phyloP scores from a whole-genome alignment of 2,329 filamentous ascomycete genomes.

The Lizonia empirigonia region DNA sequence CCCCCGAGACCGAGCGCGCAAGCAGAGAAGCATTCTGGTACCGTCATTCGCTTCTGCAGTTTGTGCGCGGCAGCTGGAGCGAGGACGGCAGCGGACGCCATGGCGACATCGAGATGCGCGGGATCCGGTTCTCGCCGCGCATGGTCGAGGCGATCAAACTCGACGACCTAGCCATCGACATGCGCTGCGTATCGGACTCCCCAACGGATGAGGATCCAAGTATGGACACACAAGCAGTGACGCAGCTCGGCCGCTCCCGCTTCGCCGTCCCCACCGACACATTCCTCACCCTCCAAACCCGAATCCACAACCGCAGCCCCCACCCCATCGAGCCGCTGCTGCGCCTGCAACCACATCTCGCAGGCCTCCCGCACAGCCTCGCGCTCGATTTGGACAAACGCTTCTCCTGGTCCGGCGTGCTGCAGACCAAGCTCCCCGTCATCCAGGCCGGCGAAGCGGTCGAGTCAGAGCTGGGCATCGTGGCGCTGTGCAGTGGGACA shows the following conservation, averaged over 20 bases:
- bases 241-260: slow-evolving; percentile 52
- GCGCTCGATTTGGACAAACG: slow-evolving; percentile 83
- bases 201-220: slow-evolving; percentile 13
- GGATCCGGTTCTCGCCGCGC: slow-evolving; percentile 71
- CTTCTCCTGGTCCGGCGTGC: slow-evolving; percentile 80
- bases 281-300: slow-evolving; percentile 73
- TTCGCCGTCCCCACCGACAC: slow-evolving; percentile 61
- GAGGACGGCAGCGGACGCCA: slow-evolving; percentile 60
- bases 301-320: slow-evolving; percentile 73
- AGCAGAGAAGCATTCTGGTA: slow-evolving; percentile 91
- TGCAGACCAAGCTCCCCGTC: slow-evolving; percentile 74
- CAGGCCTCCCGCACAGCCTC: slow-evolving; percentile 71
- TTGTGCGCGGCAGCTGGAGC: slow-evolving; percentile 73
- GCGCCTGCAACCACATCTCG: slow-evolving; percentile 76
- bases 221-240: slow-evolving; percentile 15
- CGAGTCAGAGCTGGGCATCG: slow-evolving; percentile 70
- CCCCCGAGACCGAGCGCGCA: slow-evolving; percentile 77
- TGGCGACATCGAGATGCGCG: slow-evolving; percentile 77
- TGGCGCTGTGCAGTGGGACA: slow-evolving; percentile 76
- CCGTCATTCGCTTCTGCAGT: slow-evolving; percentile 76
- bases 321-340: slow-evolving; percentile 73
- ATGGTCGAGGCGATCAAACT: slow-evolving; percentile 86
- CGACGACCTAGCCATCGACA: slow-evolving; percentile 72
- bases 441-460: slow-evolving; percentile 64
- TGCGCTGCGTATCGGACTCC: slow-evolving; percentile 47